phyloP scores from a whole-genome alignment of 345 rosid genomes.

The Lenwebbia sp. region DNA sequence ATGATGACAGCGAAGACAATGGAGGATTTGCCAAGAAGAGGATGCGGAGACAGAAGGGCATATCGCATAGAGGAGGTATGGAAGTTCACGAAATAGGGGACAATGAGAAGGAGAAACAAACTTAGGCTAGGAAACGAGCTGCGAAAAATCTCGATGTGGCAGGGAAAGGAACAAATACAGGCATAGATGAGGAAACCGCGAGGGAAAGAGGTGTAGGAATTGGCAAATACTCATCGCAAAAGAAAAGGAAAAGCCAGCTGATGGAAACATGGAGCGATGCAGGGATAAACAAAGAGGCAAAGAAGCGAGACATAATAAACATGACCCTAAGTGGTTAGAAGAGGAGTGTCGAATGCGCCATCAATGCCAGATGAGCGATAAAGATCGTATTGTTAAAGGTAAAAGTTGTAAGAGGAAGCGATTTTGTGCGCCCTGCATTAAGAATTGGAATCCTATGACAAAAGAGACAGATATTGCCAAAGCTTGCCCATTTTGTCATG shows the following conservation, averaged over 20 bases:
- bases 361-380: conserved; percentile 30
- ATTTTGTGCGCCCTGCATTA: conserved; percentile 16
- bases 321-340: not conserved
- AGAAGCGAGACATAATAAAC: not conserved
- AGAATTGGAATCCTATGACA: conserved; percentile 35
- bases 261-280: too few species aligned
- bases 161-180: not conserved
- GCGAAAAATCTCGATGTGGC: not conserved
- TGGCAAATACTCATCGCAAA: not conserved
- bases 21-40: too few species aligned
- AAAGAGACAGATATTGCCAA: conserved; percentile 23
- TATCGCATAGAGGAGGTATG: too few species aligned
- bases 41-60: too few species aligned
- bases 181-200: not conserved
- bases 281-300: too few species aligned
- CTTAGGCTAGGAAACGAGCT: not conserved
- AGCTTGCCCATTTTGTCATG: conserved; percentile 33
- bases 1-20: too few species aligned
- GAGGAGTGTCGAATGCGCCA: conserved; percentile 17
- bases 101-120: not conserved
- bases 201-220: not conserved
- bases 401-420: conserved; percentile 11
- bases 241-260: too few species aligned
- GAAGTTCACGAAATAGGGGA: too few species aligned
- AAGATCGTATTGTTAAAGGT: conserved; percentile 18